Conservation (phyloP, 1,139 yeast species). For the Spathaspora jeffriesii region DNA sequence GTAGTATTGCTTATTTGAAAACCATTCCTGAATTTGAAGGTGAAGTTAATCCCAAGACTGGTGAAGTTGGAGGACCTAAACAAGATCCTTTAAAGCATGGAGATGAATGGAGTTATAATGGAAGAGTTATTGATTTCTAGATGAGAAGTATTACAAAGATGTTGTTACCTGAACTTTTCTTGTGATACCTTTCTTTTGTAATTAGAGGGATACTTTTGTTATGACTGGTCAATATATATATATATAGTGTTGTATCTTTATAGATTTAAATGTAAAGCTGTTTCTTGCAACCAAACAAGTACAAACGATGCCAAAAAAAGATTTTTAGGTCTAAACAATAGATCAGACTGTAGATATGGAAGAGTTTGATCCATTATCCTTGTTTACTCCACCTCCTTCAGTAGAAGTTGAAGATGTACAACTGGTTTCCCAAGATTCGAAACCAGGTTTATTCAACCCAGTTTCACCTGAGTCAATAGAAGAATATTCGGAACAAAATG, state of each 20-base stretch:
- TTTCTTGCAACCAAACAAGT: neutral
- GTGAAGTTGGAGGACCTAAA: conserved; percentile 98
- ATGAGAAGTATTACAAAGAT: neutral
- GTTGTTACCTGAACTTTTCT: too few relatives aligned
- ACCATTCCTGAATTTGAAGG: conserved; percentile 97
- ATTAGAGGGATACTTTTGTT: too few relatives aligned
- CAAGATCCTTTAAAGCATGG: conserved; percentile 88
- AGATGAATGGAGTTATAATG: conserved; percentile 94
- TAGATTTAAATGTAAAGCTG: neutral
- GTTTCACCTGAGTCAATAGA: neutral
- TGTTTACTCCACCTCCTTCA: conserved; percentile 30
- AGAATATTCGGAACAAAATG: conserved; percentile 11
- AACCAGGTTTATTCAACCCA: neutral
- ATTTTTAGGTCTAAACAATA: neutral
- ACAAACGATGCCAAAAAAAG: neutral
- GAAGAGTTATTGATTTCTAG: conserved; percentile 92
- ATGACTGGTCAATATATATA: neutral
- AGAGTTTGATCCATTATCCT: conserved; percentile 42
- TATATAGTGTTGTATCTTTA: neutral
- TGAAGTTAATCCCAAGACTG: conserved; percentile 87
- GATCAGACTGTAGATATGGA: conserved; percentile 18
- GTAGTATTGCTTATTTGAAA: conserved; percentile 64
- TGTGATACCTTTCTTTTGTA: too few relatives aligned
- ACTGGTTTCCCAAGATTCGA: neutral
- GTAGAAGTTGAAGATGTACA: neutral